phyloP scores from a whole-genome alignment of 768 basidiomycete genomes.

The Macrolepiota fuliginosa region DNA sequence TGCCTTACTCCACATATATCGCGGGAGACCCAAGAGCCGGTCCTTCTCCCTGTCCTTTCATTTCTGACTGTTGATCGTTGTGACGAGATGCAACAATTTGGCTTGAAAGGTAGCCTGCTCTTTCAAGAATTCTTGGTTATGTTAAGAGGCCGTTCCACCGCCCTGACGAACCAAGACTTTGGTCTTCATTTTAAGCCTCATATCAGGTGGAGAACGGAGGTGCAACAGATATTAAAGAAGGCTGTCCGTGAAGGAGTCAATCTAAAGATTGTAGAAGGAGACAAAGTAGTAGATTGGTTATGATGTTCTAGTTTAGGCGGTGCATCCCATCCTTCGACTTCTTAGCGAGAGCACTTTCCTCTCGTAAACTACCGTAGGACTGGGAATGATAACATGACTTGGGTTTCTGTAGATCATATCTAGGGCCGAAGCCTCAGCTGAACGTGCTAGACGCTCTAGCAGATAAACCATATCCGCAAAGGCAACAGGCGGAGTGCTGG shows the following conservation, averaged over 20 bases:
- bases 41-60: not conserved
- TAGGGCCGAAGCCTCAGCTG: not conserved
- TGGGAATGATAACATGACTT: not conserved
- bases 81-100: constrained; percentile 5
- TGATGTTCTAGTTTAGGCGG: not conserved
- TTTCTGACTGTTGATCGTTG: not conserved
- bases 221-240: not conserved
- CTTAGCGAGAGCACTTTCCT: not conserved
- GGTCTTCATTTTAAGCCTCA: not conserved
- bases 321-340: not conserved
- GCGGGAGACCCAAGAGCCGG: not conserved
- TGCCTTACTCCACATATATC: not conserved
- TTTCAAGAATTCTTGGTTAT: not conserved
- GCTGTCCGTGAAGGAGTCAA: not conserved
- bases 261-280: not conserved
- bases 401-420: not conserved
- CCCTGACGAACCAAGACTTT: not conserved
- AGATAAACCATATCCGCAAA: not conserved
- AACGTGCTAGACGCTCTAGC: not conserved
- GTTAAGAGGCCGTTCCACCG: not conserved
- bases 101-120: not conserved
- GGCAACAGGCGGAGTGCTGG: not conserved
- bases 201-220: not conserved
- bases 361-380: not conserved
- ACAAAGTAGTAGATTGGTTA: not conserved